Conservation (phyloP, 2,329 filamentous ascomycete species). For the Epichloe typhina region DNA sequence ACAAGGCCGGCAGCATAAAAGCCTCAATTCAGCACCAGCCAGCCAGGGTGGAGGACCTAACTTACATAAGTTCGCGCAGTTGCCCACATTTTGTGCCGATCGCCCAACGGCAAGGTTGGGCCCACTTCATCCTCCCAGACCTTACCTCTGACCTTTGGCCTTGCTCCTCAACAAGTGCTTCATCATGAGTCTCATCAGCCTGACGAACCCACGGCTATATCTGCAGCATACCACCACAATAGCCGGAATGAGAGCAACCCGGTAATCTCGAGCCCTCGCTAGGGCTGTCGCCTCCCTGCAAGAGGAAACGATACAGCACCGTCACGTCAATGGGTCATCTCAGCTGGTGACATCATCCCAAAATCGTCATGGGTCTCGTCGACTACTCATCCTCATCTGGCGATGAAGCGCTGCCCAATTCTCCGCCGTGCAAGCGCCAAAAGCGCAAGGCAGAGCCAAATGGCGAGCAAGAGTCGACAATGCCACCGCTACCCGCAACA, state of each 20-base stretch:
- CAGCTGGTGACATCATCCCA: neutral
- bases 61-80: no score
- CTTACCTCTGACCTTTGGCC: neutral
- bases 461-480: constrained; percentile 10
- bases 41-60: no score
- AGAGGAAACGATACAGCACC: neutral
- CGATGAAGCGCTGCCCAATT: constrained; percentile 10
- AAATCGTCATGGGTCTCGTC: constrained; percentile 32
- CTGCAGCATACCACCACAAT: neutral
- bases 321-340: neutral
- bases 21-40: no score
- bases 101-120: no score
- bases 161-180: neutral
- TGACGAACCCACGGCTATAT: neutral
- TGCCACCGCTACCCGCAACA: constrained; percentile 63
- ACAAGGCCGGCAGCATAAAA: neutral
- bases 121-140: no score
- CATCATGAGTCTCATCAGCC: no score
- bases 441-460: constrained; percentile 1
- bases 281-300: neutral
- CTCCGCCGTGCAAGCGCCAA: constrained; percentile 12
- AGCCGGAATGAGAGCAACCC: neutral
- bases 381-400: constrained; percentile 44
- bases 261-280: neutral
- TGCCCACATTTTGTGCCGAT: no score